Evolutionary conservation across 2,329 filamentous ascomycete species (phyloP).

Genomic region (Epichloe aotearoae): DNA sequence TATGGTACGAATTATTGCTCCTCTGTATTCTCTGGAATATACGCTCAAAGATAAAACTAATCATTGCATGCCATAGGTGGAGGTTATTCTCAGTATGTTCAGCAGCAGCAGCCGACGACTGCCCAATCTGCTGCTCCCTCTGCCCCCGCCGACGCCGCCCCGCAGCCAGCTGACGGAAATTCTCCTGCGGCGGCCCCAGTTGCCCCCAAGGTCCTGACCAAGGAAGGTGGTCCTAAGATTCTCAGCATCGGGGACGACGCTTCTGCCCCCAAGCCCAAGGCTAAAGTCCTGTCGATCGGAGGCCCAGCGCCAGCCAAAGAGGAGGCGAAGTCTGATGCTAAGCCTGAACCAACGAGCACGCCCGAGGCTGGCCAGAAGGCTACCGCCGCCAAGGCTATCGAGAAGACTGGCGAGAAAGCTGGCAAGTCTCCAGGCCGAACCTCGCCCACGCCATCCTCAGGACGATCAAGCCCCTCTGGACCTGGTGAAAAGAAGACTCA

Average conservation of each 20-base stretch:
- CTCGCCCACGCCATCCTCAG: slow-evolving; percentile 71
- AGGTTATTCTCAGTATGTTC: slow-evolving; percentile 40
- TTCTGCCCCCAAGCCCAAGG: slow-evolving; percentile 39
- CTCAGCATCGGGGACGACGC: slow-evolving; percentile 52
- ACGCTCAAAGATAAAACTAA: not conserved
- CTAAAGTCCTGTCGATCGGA: slow-evolving; percentile 33
- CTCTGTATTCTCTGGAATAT: not conserved
- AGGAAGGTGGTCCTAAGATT: slow-evolving; percentile 48
- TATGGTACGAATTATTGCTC: slow-evolving; percentile 21
- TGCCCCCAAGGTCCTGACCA: slow-evolving; percentile 26
- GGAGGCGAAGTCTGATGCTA: slow-evolving; percentile 35
- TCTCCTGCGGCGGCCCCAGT: slow-evolving; percentile 27
- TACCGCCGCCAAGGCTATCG: slow-evolving; percentile 77
- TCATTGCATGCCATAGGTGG: slow-evolving; percentile 21
- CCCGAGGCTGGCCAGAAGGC: slow-evolving; percentile 69
- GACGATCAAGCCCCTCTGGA: slow-evolving; percentile 63
- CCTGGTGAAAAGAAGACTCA: slow-evolving; percentile 35
- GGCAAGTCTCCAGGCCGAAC: slow-evolving; percentile 50
- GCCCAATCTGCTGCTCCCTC: not conserved
- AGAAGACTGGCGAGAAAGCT: slow-evolving; percentile 66
- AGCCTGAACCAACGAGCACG: slow-evolving; percentile 33
- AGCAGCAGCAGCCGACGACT: slow-evolving; percentile 22
- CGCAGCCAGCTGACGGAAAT: not conserved
- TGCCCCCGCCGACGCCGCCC: not conserved
- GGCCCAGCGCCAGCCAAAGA: slow-evolving; percentile 21